Evolutionary conservation across 306 rosid genomes (phyloP).

Genomic region (Dalbergia oliveri): DNA sequence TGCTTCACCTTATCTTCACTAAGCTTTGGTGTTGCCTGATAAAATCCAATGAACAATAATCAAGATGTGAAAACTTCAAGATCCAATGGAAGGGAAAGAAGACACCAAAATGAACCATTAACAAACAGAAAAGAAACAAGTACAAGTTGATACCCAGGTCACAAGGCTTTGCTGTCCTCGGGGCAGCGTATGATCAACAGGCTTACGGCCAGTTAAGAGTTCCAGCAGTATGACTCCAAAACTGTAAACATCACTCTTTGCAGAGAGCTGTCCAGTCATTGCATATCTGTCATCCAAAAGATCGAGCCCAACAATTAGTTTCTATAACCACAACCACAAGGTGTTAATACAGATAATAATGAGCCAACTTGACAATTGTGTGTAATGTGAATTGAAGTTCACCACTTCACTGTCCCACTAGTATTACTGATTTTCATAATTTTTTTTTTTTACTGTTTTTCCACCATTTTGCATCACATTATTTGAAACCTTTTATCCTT

Average conservation of each 20-base stretch:
- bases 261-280: conserved; percentile 77
- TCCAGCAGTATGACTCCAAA: conserved; percentile 83
- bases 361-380: conserved; percentile 2
- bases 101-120: conserved; percentile 16
- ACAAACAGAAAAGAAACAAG: conserved; percentile 14
- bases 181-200: conserved; percentile 84
- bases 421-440: neutral
- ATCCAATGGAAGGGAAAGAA: conserved; percentile 3
- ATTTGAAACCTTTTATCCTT: neutral
- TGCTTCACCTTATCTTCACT: conserved; percentile 88
- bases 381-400: conserved; percentile 24
- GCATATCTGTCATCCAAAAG: conserved; percentile 69
- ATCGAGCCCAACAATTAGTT: conserved; percentile 14
- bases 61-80: conserved; percentile 35
- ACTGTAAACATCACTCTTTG: conserved; percentile 87
- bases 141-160: conserved; percentile 70
- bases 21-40: conserved; percentile 84
- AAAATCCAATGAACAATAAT: conserved; percentile 41
- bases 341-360: conserved; percentile 11
- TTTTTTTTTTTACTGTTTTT: neutral
- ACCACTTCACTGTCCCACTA: conserved; percentile 12
- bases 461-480: neutral
- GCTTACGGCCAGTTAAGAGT: conserved; percentile 83
- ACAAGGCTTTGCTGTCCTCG: conserved; percentile 95
- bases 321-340: conserved; percentile 14